Evolutionary conservation across 257 asterid species (phyloP).

Genomic region (Capsicum chinense): DNA sequence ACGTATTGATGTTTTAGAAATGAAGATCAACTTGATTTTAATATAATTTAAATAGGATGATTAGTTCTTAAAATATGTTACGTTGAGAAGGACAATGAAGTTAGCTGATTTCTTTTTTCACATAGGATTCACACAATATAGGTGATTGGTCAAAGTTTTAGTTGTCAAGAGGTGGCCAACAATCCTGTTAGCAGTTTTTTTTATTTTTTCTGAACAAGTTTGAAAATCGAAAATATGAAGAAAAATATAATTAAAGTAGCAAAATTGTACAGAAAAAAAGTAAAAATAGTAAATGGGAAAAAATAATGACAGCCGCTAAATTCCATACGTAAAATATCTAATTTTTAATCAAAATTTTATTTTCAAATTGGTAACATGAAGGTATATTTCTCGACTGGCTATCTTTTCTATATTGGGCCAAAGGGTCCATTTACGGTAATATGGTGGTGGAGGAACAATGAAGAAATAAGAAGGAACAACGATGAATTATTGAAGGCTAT

Average conservation of each 20-base stretch:
- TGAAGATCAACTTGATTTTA: neutral
- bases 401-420: neutral
- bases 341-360: too few relatives aligned
- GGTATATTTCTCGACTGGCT: too few relatives aligned
- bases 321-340: too few relatives aligned
- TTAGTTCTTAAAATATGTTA: neutral
- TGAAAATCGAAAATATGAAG: neutral
- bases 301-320: too few relatives aligned
- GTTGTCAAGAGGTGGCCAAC: neutral
- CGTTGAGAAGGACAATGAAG: neutral
- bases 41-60: neutral
- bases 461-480: too few relatives aligned
- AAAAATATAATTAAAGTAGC: too few relatives aligned
- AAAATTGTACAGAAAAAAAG: too few relatives aligned
- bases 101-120: neutral
- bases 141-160: slow-evolving; percentile 24
- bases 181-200: neutral
- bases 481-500: too few relatives aligned
- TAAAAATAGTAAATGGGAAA: too few relatives aligned
- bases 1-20: neutral
- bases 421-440: neutral
- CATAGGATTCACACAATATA: neutral
- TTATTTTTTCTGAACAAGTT: neutral
- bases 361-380: too few relatives aligned
- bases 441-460: too few relatives aligned